A percentile compares a stretch with the other conserved stretches of the same genome.
phyloP scores from a whole-genome alignment of 352 stramenopile species.

The Phytophthora sp. region DNA sequence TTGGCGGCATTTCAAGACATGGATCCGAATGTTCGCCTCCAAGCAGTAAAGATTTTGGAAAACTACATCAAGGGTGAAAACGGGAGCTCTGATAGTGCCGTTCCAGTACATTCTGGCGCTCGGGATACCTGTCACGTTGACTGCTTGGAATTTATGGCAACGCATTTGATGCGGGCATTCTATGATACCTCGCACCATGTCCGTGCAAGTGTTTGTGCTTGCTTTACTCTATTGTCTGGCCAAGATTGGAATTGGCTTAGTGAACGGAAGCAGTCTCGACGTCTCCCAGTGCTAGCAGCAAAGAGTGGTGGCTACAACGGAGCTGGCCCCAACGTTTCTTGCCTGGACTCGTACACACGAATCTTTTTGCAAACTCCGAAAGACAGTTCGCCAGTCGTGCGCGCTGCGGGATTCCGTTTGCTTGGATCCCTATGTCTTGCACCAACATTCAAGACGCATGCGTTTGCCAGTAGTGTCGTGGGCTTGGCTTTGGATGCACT shows the following conservation, averaged over 20 bases:
- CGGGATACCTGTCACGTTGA: conserved; percentile 38
- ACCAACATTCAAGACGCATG: conserved; percentile 75
- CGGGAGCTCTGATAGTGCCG: conserved; percentile 8
- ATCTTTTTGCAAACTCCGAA: conserved; percentile 81
- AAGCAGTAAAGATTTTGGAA: conserved; percentile 89
- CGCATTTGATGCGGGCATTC: conserved; percentile 82
- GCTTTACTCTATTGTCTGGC: conserved; percentile 80
- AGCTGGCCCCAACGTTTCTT: conserved; percentile 35
- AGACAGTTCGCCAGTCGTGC: conserved; percentile 83
- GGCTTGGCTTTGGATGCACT: conserved; percentile 67
- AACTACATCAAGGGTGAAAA: conserved; percentile 87
- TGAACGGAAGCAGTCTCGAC: conserved; percentile 46
- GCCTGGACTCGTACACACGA: conserved; percentile 68
- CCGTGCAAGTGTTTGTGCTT: conserved; percentile 85
- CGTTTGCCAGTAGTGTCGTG: conserved; percentile 72
- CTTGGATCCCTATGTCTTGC: conserved; percentile 78
- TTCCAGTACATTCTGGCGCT: background rate
- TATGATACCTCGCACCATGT: conserved; percentile 88
- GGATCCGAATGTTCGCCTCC: conserved; percentile 84
- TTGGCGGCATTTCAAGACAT: conserved; percentile 83
- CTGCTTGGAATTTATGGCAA: conserved; percentile 80
- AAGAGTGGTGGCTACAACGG: conserved; percentile 40
- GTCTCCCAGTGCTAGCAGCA: conserved; percentile 34
- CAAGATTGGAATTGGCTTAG: conserved; percentile 71
- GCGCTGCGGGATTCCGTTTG: conserved; percentile 77